Evolutionary conservation across 495 filamentous ascomycete genomes (phyloP).

Genomic region (Aspergillus sclerotioniger): DNA sequence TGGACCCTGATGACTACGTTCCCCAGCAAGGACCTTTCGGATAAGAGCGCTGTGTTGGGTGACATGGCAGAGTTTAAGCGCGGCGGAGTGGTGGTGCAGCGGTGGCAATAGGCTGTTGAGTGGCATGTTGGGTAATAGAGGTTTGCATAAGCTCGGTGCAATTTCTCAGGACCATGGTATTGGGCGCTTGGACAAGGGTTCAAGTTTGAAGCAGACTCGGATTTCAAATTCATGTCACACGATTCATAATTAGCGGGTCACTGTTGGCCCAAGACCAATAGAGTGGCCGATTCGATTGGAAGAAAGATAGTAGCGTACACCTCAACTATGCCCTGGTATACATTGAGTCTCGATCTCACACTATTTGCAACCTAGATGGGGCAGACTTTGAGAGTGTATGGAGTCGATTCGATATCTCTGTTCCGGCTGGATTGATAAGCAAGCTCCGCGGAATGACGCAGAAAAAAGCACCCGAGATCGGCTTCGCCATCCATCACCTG

Average conservation of each 20-base stretch:
- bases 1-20: slow-evolving; percentile 95
- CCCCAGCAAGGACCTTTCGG: slow-evolving; percentile 86
- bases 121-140: not conserved
- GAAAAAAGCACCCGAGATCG: slow-evolving; percentile 30
- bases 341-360: no score
- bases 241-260: not conserved
- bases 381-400: not conserved
- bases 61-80: slow-evolving; percentile 82
- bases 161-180: not conserved
- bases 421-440: slow-evolving; percentile 42
- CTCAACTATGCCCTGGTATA: no score
- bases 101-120: slow-evolving; percentile 59
- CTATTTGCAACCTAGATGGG: no score
- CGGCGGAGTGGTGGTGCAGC: slow-evolving; percentile 83
- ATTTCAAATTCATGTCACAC: not conserved
- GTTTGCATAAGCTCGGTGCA: not conserved
- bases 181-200: not conserved
- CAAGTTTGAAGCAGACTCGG: not conserved
- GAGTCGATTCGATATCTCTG: not conserved
- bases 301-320: no score
- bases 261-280: not conserved
- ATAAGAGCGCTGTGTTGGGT: slow-evolving; percentile 64
- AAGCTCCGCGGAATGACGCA: slow-evolving; percentile 32
- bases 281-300: not conserved
- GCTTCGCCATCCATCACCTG: slow-evolving; percentile 22